These are phyloP conservation scores for Claviceps spartinae DNA, from an alignment of 2,329 filamentous ascomycete species.

Conservation along the genomic window DNA sequence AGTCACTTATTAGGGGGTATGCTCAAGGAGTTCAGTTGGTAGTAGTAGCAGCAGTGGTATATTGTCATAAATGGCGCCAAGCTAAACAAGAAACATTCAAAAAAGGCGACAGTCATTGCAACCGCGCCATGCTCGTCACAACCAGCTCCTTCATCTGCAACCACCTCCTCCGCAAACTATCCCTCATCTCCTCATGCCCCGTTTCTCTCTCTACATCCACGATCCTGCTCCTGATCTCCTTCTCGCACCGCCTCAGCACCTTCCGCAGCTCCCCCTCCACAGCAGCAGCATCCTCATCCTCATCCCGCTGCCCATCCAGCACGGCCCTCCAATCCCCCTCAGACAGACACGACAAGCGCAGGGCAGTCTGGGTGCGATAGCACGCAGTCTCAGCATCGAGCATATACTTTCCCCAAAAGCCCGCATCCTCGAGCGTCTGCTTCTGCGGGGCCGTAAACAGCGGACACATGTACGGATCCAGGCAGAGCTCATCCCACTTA, in stretches of 20 bases:
- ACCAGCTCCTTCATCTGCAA: conserved; percentile 15
- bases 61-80: too few relatives aligned
- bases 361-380: conserved; percentile 41
- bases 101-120: conserved; percentile 3
- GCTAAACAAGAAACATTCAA: too few relatives aligned
- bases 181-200: conserved; percentile 14
- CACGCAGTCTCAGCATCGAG: conserved; percentile 37
- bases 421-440: conserved; percentile 26
- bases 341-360: conserved; percentile 25
- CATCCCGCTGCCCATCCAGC: conserved; percentile 33
- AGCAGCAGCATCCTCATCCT: conserved; percentile 28
- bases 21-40: too few relatives aligned
- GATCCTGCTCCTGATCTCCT: conserved; percentile 18
- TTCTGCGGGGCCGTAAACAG: conserved; percentile 21
- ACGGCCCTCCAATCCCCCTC: conserved; percentile 27
- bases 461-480: conserved; percentile 34
- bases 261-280: conserved; percentile 24
- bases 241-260: conserved; percentile 25
- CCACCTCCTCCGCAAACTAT: conserved; percentile 12
- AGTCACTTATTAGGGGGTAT: too few relatives aligned
- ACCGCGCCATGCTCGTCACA: conserved; percentile 7
- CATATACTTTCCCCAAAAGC: conserved; percentile 38
- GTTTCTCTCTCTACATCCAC: conserved; percentile 17
- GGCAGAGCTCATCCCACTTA: conserved; percentile 34
- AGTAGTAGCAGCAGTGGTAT: too few relatives aligned